Evolutionary conservation across 352 stramenopile genomes (phyloP), one percentile per base, ranked within the genome.

Genomic region (Aphanomyces stellatus): DNA sequence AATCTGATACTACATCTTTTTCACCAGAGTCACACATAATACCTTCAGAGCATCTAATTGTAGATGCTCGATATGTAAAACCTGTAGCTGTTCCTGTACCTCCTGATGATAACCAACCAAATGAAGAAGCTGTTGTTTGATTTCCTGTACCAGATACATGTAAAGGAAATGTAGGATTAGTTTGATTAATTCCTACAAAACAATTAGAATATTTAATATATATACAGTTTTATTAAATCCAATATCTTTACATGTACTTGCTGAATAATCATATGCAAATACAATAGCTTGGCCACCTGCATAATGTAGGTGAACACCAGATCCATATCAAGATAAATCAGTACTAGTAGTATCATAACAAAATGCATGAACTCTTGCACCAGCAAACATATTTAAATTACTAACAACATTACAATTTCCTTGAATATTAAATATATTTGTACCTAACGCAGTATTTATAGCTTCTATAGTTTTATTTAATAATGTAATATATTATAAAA

Each of bases 1-100:
- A 1, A 53, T 28, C 46, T 30, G 19, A 22, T 53, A 53, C 10
- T 53, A 53, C 46, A 53, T 53, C 46, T 28, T 22, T 53, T 28
- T 53, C 46, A 28, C 46, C 46, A 53, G 46, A 53, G 22, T 53
- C 46, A 28, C 46, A 53, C 46, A 53, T 53, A 28, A 53, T 53
- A 53, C 46, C 46, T 28, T 10, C 19, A 30, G 46, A 53, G 24
- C 46, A 53, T 53, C 46, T 22, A 28, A 53, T 53, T 28, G 17
- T 30, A 53, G 22, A 53, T 30, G 19, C 22, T 1, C 46, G 19
- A 3, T 3, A 1, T 3, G 46, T 53, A 53, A 53, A 53, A 53
- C 46, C 46, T 53, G 46, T 53, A 28, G 17, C 24, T 28, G 46
- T 53, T 22, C 2, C 24, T 28, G 46, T 53, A 28, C 46, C 46